phyloP scores from a whole-genome alignment of 495 filamentous ascomycete species.

The Terfezia boudieri region DNA sequence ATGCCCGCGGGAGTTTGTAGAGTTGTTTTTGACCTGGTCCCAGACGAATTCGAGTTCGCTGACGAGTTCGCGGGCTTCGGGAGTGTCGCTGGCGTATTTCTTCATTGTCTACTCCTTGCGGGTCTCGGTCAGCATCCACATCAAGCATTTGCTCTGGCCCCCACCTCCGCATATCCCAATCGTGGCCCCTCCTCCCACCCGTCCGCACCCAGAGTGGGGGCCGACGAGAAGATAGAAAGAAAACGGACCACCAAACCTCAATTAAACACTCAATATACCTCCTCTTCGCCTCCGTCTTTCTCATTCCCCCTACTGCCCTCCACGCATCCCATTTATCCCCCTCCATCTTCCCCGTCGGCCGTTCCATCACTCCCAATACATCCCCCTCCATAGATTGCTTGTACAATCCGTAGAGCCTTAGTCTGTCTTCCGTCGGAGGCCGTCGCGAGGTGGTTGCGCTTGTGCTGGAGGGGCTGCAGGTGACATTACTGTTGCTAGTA shows the following conservation, averaged over 20 bases:
- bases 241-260: constrained; percentile 25
- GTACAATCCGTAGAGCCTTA: constrained; percentile 90
- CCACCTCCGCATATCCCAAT: no score
- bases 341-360: constrained; percentile 39
- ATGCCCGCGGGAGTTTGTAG: constrained; percentile 3
- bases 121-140: no score
- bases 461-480: neutral
- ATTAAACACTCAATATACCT: constrained; percentile 82
- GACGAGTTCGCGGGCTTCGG: constrained; percentile 69
- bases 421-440: constrained; percentile 61
- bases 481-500: neutral
- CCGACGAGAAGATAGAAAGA: neutral
- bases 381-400: constrained; percentile 99
- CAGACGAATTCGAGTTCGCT: constrained; percentile 95
- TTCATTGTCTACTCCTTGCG: constrained; percentile 49
- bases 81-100: constrained; percentile 58
- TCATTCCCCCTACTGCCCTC: constrained; percentile 59
- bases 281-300: constrained; percentile 80
- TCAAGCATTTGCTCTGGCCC: neutral
- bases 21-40: constrained; percentile 86
- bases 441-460: constrained; percentile 19
- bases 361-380: constrained; percentile 75
- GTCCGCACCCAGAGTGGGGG: no score
- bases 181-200: no score
- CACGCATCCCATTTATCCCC: constrained; percentile 69